Base-by-base conservation (phyloP, 2,329 filamentous ascomycete genomes). In the Claviceps africana region DNA sequence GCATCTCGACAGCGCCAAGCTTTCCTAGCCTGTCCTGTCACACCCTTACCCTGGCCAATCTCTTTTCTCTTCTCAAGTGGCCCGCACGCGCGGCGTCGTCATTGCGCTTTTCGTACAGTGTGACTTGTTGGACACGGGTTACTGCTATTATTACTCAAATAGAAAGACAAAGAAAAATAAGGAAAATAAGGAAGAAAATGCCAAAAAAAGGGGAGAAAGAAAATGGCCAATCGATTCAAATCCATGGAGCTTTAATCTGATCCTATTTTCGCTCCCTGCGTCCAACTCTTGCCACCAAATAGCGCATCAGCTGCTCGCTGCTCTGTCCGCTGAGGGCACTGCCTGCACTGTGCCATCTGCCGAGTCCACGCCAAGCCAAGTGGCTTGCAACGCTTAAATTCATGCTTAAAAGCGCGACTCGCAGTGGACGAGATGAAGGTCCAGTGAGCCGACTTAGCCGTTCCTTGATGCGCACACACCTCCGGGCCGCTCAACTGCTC, bases 381-480 rank as follows among this genome's bases (percentile, higher is more conserved):
- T 70, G 67, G 67, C 69, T 69, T 66, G 65, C 66, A 71, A 72
- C 68, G 70, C 69, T 72, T 72, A 72, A 72, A 72, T 70, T 70
- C 69, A 72, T 72, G 70, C 70, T 72, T 72, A 72, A 72, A 71
- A 63, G 57, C 64, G 59, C 57, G 56, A 60, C 48, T 48, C 52
- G 39, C n/a, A 49, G 50, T 52, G 47, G 46, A 50, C 37, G 44
- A 46, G 17, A 45, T 19, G 40, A 44, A 40, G 22, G 35, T 33
- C 19, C 44, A 39, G 11, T 30, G 31, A 42, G 57, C 57, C 57
- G 56, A 58, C 50, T 56, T 58, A 57, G 35, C 57, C 56, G 57
- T 55, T 42, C 42, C 8, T 44, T 13, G 13, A 28, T 44, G 21
- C 11, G 13, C 35, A 37, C 35, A n/a, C 35, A n/a, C 13, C 35